Base-by-base conservation (phyloP, 495 filamentous ascomycete species). In the Rhypophila decipiens region DNA sequence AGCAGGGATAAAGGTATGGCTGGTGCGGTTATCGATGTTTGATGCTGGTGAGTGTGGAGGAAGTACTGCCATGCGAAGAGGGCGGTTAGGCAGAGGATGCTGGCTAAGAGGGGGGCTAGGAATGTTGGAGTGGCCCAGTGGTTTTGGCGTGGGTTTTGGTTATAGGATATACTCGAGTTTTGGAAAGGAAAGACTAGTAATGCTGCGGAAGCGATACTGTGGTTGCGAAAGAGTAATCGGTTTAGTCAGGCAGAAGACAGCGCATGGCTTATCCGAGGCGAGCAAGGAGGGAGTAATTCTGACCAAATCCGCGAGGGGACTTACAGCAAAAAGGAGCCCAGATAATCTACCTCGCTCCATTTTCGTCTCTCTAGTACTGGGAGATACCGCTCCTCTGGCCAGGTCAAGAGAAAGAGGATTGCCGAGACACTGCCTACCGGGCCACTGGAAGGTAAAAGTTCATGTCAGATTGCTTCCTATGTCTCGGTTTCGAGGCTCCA, bases 181-280 rank as follows among this genome's bases (percentile, higher is more conserved):
- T 85, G 77, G 49, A 85, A 74, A 2, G 79, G 66, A 39, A 79
- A 77, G 15, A 83, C 73, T 5, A 82, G 66, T 24, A 86, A 63
- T 7, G 79, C 69, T 1, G 79, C 72, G 10, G 73, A 70, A 5
- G 71, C 67, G 17, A 85, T 70, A 1, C 60, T 63, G 33, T 37
- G 33, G 33, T n/a, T n/a, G n/a, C n/a, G n/a, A n/a, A 46, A 18
- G 19, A 37, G 35, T 11, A 23, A 2, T 18, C 15, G 29, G 27
- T 36, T 37, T 15, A 37, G 35, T 17, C 12, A 37, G 35, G 17
- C 10, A 19, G n/a, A n/a, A n/a, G n/a, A n/a, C n/a, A n/a, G n/a
- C n/a, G n/a, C n/a, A n/a, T n/a, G n/a, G n/a, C n/a, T n/a, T n/a
- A n/a, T n/a, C n/a, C n/a, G 27, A 18, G 19, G 17, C 5, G 12